Percentiles rank a stretch among this genome's conserved stretches.
Conservation (phyloP, 106 monocot genomes). For the Dendrobium officinale region DNA sequence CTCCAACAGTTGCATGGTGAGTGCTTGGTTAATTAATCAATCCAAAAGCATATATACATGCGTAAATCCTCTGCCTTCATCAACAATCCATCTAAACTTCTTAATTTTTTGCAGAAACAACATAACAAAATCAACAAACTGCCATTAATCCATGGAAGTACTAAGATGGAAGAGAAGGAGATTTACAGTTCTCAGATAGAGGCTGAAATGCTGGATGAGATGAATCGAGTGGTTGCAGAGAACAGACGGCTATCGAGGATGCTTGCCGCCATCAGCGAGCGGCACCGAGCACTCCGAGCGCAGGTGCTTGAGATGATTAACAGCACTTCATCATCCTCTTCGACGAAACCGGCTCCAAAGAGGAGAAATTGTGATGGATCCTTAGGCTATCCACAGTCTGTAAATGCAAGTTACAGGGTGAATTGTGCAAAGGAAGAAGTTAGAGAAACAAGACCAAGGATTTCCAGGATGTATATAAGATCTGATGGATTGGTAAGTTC, state of each 20-base stretch:
- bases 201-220: conserved; percentile 11
- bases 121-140: background rate
- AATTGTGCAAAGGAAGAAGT: background rate
- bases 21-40: too few relatives aligned
- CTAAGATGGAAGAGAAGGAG: background rate
- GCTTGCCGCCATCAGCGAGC: conserved; percentile 23
- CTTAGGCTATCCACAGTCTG: background rate
- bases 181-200: background rate
- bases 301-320: conserved; percentile 25
- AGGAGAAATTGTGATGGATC: conserved; percentile 21
- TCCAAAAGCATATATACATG: too few relatives aligned
- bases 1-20: background rate
- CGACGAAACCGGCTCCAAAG: background rate
- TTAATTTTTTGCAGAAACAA: background rate
- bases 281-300: conserved; percentile 24
- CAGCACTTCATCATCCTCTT: background rate
- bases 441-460: conserved; percentile 28
- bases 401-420: conserved; percentile 4
- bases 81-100: background rate
- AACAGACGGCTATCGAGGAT: conserved; percentile 39
- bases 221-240: conserved; percentile 45
- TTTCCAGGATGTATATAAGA: conserved; percentile 27
- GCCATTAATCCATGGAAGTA: conserved; percentile 1
- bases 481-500: conserved; percentile 46
- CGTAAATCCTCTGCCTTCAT: background rate